Evolutionary conservation across 1,284 basidiomycete species (phyloP).

Genomic region (Microbotryum lychnidis-dioicae): DNA sequence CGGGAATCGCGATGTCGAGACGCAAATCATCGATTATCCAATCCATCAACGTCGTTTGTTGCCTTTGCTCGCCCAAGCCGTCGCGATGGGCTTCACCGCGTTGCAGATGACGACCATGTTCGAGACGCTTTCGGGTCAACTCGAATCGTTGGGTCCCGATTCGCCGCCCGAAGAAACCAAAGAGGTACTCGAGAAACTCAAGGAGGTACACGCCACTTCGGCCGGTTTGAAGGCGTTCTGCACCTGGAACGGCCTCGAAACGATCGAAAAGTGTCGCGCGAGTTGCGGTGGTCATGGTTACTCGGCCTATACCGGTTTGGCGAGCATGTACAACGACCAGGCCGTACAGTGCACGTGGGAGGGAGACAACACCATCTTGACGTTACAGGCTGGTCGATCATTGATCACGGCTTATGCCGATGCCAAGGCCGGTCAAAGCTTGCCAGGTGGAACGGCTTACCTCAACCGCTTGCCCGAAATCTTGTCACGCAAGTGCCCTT

Average conservation of each 20-base stretch:
- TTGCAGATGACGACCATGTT: conserved; percentile 39
- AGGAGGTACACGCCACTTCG: conserved; percentile 52
- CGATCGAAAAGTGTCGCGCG: conserved; percentile 50
- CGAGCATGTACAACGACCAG: conserved; percentile 49
- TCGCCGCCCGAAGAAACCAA: conserved; percentile 38
- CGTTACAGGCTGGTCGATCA: conserved; percentile 49
- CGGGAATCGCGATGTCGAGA: conserved; percentile 45
- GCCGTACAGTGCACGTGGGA: conserved; percentile 52
- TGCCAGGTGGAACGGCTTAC: conserved; percentile 47
- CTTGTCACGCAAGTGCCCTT: conserved; percentile 42
- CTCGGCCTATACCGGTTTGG: conserved; percentile 50
- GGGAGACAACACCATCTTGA: conserved; percentile 50
- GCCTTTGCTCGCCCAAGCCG: conserved; percentile 50
- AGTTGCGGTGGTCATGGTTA: conserved; percentile 54
- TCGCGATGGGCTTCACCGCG: conserved; percentile 51
- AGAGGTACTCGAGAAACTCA: conserved; percentile 46
- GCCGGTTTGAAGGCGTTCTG: conserved; percentile 55
- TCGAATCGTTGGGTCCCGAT: conserved; percentile 48
- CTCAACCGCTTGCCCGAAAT: conserved; percentile 43
- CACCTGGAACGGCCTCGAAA: conserved; percentile 51
- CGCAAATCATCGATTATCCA: conserved; percentile 52
- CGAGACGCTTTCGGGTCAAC: conserved; percentile 44
- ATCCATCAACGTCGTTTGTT: conserved; percentile 53
- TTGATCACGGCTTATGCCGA: conserved; percentile 47
- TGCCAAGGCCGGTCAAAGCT: conserved; percentile 43